Evolutionary conservation across 1,284 basidiomycete species (phyloP).

Genomic region (Ganoderma resinaceum): DNA sequence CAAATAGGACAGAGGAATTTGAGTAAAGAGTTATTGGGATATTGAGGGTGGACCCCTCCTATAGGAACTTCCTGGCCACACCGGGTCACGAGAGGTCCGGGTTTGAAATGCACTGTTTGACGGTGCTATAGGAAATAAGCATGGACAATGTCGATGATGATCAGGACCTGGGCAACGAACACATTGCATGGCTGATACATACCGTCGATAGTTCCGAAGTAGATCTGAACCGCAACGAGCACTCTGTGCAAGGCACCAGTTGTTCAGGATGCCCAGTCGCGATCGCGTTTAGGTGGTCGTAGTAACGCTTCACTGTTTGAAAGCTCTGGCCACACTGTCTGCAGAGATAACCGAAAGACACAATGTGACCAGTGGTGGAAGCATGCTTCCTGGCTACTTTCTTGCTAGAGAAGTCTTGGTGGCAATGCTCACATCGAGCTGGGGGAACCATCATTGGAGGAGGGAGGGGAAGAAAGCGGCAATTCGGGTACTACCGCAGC

Average conservation of each 20-base stretch:
- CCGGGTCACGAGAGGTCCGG: too few relatives aligned
- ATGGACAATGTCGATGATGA: too few relatives aligned
- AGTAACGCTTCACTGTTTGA: neutral
- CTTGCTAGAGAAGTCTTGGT: neutral
- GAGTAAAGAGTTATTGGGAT: neutral
- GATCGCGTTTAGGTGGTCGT: neutral
- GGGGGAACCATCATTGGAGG: too few relatives aligned
- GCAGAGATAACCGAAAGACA: neutral
- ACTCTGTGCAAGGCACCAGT: too few relatives aligned
- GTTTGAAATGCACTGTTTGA: too few relatives aligned
- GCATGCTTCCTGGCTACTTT: neutral
- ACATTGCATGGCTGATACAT: neutral
- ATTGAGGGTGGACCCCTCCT: neutral
- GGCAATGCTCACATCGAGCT: neutral
- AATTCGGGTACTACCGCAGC: neutral
- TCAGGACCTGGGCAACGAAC: neutral
- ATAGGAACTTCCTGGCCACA: neutral
- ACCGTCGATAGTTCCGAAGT: neutral
- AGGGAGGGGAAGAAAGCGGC: too few relatives aligned
- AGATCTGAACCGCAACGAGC: too few relatives aligned
- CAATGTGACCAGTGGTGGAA: neutral
- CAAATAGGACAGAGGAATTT: constrained; percentile 1
- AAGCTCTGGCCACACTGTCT: neutral
- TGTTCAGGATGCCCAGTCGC: neutral
- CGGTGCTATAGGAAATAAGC: too few relatives aligned